These are phyloP conservation scores for Eucalyptus pumila DNA, from an alignment of 345 rosid genomes.

Conservation along the genomic window DNA sequence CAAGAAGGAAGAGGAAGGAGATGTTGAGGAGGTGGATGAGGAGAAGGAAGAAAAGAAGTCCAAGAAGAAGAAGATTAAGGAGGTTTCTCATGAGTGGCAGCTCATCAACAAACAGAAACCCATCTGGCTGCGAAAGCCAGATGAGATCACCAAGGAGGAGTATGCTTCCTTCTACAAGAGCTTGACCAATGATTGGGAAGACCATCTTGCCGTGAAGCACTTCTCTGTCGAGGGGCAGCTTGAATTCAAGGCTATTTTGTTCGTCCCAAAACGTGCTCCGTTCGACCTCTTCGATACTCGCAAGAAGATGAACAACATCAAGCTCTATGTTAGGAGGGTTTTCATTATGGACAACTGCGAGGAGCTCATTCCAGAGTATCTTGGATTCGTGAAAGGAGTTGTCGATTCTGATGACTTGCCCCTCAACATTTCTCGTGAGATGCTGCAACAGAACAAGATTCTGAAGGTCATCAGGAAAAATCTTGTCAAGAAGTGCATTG, in stretches of 20 bases:
- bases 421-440: conserved; percentile 35
- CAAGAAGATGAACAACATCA: conserved; percentile 36
- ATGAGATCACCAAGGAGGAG: conserved; percentile 37
- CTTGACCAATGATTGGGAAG: conserved; percentile 40
- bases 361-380: conserved; percentile 35
- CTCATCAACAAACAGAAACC: conserved; percentile 41
- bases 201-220: conserved; percentile 34
- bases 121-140: conserved; percentile 34
- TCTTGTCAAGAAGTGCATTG: conserved; percentile 35
- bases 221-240: conserved; percentile 40
- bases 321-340: conserved; percentile 33
- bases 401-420: conserved; percentile 41
- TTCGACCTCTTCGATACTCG: conserved; percentile 33
- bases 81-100: conserved; percentile 37
- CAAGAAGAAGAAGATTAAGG: conserved; percentile 39
- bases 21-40: conserved; percentile 26
- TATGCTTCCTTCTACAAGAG: conserved; percentile 36
- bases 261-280: conserved; percentile 28
- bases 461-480: conserved; percentile 37
- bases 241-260: conserved; percentile 32
- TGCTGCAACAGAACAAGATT: conserved; percentile 40
- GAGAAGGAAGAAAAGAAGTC: conserved; percentile 27
- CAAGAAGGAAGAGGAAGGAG: conserved; percentile 34
- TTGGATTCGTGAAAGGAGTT: conserved; percentile 30
- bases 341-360: conserved; percentile 47